Base-by-base conservation (phyloP, 148 eudicot species). In the Suaeda aralocaspica region DNA sequence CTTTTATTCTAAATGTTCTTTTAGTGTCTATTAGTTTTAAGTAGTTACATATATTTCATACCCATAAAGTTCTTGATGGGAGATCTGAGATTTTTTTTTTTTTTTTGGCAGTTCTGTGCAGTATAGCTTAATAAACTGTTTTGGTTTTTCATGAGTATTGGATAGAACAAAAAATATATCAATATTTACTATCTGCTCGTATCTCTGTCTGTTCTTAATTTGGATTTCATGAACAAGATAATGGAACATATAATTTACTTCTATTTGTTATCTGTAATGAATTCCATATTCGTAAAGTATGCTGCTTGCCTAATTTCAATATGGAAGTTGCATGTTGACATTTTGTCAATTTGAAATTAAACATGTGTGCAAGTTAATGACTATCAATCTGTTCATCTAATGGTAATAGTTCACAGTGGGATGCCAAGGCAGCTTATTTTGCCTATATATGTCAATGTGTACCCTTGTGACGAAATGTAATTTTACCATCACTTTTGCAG, bases 401-500 rank as follows among this genome's bases (percentile, higher is more conserved):
- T 24, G 50, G 50, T 34, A 49, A 61, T 51, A 48, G 45, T 24
- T 53, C 18, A 55, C 67, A 46, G 33, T 49, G 66, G 5, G 21
- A 6, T 58, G 65, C 26, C 42, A 24, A 18, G 34, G 41, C 8
- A 5, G 52, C 12, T 59, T 59, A 34, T n/a, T 42, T 57, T 44
- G 33, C 39, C 21, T 24, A 31, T 14, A 33, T n/a, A 15, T 25
- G 19, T 28, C 18, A 57, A 26, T 26, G 30, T 33, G 18, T n/a
- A n/a, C 13, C 13, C 15, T 45, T 48, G 49, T 39, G 18, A 7
- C 39, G 36, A 34, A 18, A 21, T 77, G 19, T 66, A 1, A 44
- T 16, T 59, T 19, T 74, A 71, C 33, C 24, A 64, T 52, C 31
- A 59, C 41, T 72, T 45, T 65, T 70, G 55, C 86, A 94, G 99